Percentiles rank a stretch among this genome's conserved stretches.
These are phyloP conservation scores for Chamaecyparis obtusa DNA, from an alignment of 75 land plant species.

Conservation along the genomic window DNA sequence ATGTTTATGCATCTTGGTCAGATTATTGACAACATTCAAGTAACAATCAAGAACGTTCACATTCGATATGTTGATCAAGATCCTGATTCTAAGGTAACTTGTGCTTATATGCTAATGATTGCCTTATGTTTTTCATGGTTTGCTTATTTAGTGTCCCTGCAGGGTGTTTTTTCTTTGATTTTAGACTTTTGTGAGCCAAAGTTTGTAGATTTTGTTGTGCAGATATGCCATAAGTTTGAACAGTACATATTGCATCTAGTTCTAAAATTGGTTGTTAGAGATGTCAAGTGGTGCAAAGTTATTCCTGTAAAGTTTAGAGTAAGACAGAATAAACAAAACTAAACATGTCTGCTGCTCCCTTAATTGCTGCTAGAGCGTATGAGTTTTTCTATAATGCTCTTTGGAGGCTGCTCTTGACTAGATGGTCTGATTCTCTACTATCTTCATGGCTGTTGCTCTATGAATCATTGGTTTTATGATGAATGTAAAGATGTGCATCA, in stretches of 20 bases:
- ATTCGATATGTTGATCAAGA: conserved; percentile 47
- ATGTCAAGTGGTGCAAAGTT: neutral
- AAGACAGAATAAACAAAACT: neutral
- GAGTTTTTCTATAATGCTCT: too few species aligned
- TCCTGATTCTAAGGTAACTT: conserved; percentile 48
- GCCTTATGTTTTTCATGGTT: neutral
- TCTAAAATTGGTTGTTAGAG: neutral
- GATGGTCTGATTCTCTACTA: too few species aligned
- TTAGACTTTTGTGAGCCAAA: neutral
- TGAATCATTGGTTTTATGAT: too few species aligned
- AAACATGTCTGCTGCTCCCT: neutral
- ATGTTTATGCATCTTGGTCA: conserved; percentile 18
- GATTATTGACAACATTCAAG: conserved; percentile 93
- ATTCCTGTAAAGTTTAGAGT: neutral
- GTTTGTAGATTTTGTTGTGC: neutral
- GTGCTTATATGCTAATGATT: conserved; percentile 4
- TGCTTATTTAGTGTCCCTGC: neutral
- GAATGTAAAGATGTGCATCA: too few species aligned
- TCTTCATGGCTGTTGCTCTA: too few species aligned
- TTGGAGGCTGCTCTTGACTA: too few species aligned
- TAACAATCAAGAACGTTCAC: conserved; percentile 70
- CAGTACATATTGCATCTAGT: neutral
- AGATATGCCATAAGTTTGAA: neutral
- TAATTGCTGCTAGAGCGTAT: too few species aligned
- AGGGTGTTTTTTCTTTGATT: neutral